Percentiles rank a stretch among this genome's conserved stretches.
phyloP scores from a whole-genome alignment of 2,329 filamentous ascomycete species.

The Pestalotiopsis sp. region DNA sequence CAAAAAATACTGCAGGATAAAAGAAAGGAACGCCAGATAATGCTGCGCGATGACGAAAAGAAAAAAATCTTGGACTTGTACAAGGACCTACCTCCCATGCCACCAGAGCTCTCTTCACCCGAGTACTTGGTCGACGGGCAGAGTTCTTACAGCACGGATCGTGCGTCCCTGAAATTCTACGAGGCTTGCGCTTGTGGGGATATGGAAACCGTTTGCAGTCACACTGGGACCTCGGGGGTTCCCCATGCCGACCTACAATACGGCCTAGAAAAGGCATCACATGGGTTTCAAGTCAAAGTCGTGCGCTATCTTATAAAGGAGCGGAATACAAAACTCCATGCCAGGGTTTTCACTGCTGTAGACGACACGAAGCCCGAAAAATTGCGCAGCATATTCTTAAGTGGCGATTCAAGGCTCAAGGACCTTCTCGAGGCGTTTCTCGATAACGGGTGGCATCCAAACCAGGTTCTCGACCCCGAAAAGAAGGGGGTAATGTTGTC shows the following conservation, averaged over 20 bases:
- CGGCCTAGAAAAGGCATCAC: slow-evolving; percentile 10
- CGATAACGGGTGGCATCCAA: slow-evolving; percentile 10
- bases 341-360: neutral
- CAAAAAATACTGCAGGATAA: too few species aligned
- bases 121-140: neutral
- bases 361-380: neutral
- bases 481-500: neutral
- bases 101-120: neutral
- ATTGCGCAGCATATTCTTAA: neutral
- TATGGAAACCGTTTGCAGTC: neutral
- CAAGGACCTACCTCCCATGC: neutral
- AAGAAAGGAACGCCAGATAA: too few species aligned
- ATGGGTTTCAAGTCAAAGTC: neutral
- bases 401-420: neutral
- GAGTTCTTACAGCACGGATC: neutral
- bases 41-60: neutral
- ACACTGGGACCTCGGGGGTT: neutral
- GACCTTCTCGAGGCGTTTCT: neutral
- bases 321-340: neutral
- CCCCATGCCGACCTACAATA: slow-evolving; percentile 3
- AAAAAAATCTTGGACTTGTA: neutral
- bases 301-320: slow-evolving; percentile 4
- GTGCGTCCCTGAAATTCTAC: neutral
- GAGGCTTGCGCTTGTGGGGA: neutral
- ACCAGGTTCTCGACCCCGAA: neutral